phyloP scores from a whole-genome alignment of 768 basidiomycete species.

The Fomitopsis serialis region DNA sequence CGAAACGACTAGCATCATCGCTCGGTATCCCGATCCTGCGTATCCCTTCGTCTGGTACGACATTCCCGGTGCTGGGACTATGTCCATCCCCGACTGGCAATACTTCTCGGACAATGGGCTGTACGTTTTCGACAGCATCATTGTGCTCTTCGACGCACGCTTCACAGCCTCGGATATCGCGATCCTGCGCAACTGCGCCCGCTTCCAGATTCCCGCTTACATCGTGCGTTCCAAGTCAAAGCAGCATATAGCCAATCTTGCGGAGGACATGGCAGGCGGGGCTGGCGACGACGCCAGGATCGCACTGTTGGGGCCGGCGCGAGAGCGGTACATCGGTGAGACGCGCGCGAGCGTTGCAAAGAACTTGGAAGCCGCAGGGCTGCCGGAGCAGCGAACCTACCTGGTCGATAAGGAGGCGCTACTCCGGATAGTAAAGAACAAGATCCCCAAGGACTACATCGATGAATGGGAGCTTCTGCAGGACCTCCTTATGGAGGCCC shows the following conservation, averaged over 20 bases:
- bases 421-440: not conserved
- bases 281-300: not conserved
- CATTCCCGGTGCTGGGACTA: conserved; percentile 1
- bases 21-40: not conserved
- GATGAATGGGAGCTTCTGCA: not conserved
- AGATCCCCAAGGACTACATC: not conserved
- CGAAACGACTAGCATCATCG: not conserved
- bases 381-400: not conserved
- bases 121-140: conserved; percentile 2
- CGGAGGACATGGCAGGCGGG: not conserved
- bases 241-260: not conserved
- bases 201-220: conserved; percentile 1
- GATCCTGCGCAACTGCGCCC: conserved; percentile 1
- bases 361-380: not conserved
- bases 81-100: not conserved
- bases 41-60: not conserved
- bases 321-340: not conserved
- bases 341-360: not conserved
- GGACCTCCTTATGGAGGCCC: not conserved
- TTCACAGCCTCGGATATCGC: not conserved
- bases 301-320: not conserved
- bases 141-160: not conserved
- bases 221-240: conserved; percentile 1
- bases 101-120: conserved; percentile 2
- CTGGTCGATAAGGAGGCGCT: not conserved